Percentiles rank a stretch among this genome's conserved stretches.
These are phyloP conservation scores for Malus hybrid DNA, from an alignment of 331 rosid genomes.

Conservation along the genomic window DNA sequence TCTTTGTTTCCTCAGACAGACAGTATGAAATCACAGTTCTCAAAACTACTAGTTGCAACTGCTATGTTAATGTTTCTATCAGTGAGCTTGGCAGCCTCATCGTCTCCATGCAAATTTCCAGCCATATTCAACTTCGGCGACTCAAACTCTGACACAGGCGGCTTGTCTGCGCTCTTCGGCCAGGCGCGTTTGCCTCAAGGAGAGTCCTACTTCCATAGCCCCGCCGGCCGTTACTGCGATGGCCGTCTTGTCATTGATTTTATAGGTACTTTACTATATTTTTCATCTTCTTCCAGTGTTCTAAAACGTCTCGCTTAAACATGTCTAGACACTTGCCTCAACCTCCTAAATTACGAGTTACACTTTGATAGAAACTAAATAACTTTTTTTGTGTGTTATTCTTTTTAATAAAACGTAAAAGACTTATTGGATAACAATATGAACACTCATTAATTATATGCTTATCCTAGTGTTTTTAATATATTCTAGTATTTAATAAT, in stretches of 20 bases:
- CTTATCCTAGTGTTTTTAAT: no score
- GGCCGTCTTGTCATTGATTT: slow-evolving; percentile 84
- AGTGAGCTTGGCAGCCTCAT: background rate
- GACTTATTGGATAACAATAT: no score
- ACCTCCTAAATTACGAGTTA: no score
- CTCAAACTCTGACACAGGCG: slow-evolving; percentile 92
- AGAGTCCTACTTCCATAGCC: slow-evolving; percentile 53
- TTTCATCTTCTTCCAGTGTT: background rate
- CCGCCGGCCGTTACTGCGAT: slow-evolving; percentile 77
- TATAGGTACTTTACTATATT: slow-evolving; percentile 34
- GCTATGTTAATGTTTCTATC: slow-evolving; percentile 4
- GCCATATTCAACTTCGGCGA: slow-evolving; percentile 86
- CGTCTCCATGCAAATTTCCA: slow-evolving; percentile 47
- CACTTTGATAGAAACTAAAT: no score
- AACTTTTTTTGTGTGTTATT: no score
- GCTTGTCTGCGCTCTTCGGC: slow-evolving; percentile 83
- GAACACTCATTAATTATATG: no score
- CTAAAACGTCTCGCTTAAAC: no score
- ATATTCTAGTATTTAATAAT: no score
- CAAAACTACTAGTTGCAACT: background rate
- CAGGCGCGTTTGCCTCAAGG: slow-evolving; percentile 64
- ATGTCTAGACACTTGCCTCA: no score
- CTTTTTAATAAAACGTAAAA: no score
- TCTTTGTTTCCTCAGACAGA: background rate
- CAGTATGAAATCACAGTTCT: slow-evolving; percentile 13